Evolutionary conservation across 1,284 basidiomycete species (phyloP), one percentile per base, ranked within the genome.

Genomic region (Ustilago hordei): DNA sequence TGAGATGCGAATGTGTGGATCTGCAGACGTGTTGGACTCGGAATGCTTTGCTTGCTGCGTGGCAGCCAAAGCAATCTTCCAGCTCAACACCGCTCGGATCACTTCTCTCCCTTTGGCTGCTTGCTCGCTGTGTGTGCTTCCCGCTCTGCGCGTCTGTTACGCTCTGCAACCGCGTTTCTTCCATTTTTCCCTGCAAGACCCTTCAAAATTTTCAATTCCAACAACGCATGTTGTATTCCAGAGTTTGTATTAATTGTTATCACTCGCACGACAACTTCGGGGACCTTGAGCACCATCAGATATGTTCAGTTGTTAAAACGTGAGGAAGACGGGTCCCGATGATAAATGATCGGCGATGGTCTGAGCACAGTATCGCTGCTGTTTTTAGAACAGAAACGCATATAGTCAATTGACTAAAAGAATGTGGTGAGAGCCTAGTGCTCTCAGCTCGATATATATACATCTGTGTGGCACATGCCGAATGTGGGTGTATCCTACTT

Each of bases 61-160:
- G 48, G 59, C 61, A 60, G 50, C 36, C 15, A n/a, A 17, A 23
- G 39, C 63, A 64, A 64, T 64, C 70, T 73, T 73, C 70, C 54
- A 55, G 54, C 54, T 55, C 36, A 39, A 55, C 47, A 55, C 62
- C 70, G 71, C 71, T 74, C 71, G 66, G 71, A 74, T 74, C 71
- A 74, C 61, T 62, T 28, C 55, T 53, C 11, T 43, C 34, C n/a
- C 34, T 41, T 31, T 38, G 39, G 41, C 36, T 38, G 38, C 56
- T 47, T 52, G 23, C 58, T 39, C n/a, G 48, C 64, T 55, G 55
- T 55, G 60, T 55, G 60, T 68, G 54, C 48, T 41, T 55, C 15
- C 28, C 17, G 31, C 56, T 57, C 55, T 57, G n/a, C 43, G 23
- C 31, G 39, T 45, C 13, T 45, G 3, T 28, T 41, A n/a, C 54